These are phyloP conservation scores for Monilinia polystroma DNA, from an alignment of 2,329 filamentous ascomycete genomes.

Conservation along the genomic window DNA sequence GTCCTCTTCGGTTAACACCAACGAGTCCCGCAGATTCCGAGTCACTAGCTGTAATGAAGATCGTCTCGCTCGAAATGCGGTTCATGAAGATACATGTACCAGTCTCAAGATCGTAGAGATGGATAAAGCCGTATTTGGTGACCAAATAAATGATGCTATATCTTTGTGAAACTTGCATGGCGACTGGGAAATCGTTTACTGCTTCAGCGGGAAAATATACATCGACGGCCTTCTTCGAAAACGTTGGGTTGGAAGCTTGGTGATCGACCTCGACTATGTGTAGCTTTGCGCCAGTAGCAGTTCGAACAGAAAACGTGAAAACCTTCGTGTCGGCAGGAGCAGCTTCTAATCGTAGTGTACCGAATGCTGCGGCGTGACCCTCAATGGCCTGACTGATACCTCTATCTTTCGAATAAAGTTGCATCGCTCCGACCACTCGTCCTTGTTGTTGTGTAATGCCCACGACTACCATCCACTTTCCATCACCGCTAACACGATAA, in stretches of 20 bases:
- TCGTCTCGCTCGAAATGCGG: slow-evolving; percentile 97
- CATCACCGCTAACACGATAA: slow-evolving; percentile 92
- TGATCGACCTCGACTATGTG: slow-evolving; percentile 98
- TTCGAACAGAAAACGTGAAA: slow-evolving; percentile 94
- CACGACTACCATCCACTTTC: slow-evolving; percentile 97
- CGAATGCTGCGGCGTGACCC: slow-evolving; percentile 93
- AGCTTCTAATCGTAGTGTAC: slow-evolving; percentile 82
- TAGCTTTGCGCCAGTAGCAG: slow-evolving; percentile 85
- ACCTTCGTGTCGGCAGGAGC: slow-evolving; percentile 89
- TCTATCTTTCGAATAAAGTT: slow-evolving; percentile 92
- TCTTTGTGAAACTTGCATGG: slow-evolving; percentile 94
- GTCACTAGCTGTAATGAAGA: slow-evolving; percentile 90
- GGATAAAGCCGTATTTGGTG: slow-evolving; percentile 98
- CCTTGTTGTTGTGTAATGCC: slow-evolving; percentile 93
- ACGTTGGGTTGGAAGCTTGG: slow-evolving; percentile 80
- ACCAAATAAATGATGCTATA: slow-evolving; percentile 97
- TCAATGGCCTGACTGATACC: slow-evolving; percentile 98
- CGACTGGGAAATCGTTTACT: slow-evolving; percentile 94
- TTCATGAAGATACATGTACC: slow-evolving; percentile 99
- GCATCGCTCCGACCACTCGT: slow-evolving; percentile 92
- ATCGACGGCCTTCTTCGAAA: slow-evolving; percentile 94
- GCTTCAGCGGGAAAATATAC: slow-evolving; percentile 97
- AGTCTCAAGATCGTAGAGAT: slow-evolving; percentile 95
- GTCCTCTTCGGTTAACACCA: slow-evolving; percentile 95
- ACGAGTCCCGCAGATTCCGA: slow-evolving; percentile 82